Percentiles rank a stretch among this genome's conserved stretches.
These are phyloP conservation scores for Bryoglossum gracile DNA, from an alignment of 495 filamentous ascomycete genomes.

Conservation along the genomic window DNA sequence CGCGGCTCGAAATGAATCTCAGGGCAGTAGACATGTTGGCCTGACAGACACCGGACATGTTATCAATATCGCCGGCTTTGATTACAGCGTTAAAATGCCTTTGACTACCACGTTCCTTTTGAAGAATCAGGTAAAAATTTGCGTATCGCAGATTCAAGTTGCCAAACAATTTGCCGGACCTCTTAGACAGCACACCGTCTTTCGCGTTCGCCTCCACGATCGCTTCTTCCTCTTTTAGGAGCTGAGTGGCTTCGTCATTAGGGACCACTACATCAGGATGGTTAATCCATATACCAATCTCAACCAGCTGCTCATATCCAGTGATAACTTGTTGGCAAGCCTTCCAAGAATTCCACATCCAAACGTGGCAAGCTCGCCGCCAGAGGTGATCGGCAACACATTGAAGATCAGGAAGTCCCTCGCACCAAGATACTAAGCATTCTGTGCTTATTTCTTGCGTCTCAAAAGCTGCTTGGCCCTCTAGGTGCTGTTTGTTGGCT, in stretches of 20 bases:
- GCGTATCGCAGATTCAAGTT: conserved; percentile 5
- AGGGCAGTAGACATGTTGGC: not conserved
- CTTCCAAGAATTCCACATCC: not conserved
- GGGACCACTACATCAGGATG: not conserved
- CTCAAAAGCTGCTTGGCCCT: not conserved
- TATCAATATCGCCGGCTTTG: not conserved
- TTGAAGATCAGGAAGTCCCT: not conserved
- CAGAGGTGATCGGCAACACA: not conserved
- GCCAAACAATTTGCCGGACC: conserved; percentile 1
- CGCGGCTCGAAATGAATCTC: not conserved
- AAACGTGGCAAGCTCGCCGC: not conserved
- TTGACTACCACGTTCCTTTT: conserved; percentile 1
- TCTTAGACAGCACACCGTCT: not conserved
- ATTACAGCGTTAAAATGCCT: not conserved
- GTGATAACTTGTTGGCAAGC: not conserved
- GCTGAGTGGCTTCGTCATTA: not conserved
- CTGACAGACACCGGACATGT: not conserved
- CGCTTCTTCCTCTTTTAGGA: conserved; percentile 3
- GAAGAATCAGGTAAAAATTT: conserved; percentile 1
- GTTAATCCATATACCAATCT: conserved; percentile 2
- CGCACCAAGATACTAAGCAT: not conserved
- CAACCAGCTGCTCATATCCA: conserved; percentile 2
- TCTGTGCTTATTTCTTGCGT: not conserved
- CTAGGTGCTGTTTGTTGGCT: not conserved
- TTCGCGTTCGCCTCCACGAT: conserved; percentile 1